Conservation (phyloP, 352 stramenopile species). For the Elongisporangium prolatum region DNA sequence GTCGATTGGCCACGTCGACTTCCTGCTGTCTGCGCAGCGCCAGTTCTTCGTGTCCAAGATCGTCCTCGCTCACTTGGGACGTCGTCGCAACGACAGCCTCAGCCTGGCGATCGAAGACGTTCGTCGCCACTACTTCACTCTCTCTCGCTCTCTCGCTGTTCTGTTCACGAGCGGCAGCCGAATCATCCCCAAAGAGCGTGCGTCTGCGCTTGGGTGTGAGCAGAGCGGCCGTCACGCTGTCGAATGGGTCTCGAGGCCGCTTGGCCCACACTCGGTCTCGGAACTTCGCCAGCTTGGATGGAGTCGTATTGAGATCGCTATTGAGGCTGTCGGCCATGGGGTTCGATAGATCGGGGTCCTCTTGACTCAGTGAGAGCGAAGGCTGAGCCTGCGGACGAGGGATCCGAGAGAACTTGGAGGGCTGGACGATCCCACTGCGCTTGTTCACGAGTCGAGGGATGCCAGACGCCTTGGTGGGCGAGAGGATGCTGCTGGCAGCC, state of each 20-base stretch:
- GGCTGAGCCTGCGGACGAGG: too few relatives aligned
- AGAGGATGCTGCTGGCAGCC: too few relatives aligned
- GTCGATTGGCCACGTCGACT: conserved; percentile 23
- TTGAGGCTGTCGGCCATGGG: too few relatives aligned
- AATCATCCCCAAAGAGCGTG: conserved; percentile 9
- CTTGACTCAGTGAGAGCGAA: too few relatives aligned
- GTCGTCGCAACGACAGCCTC: background rate
- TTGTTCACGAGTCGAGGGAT: too few relatives aligned
- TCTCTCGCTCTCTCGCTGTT: background rate
- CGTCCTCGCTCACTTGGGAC: background rate
- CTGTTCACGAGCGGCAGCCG: background rate
- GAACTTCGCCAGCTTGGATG: conserved; percentile 13
- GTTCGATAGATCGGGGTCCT: too few relatives aligned
- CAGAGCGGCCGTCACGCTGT: background rate
- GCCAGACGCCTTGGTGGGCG: too few relatives aligned
- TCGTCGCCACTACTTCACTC: background rate
- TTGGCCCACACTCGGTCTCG: conserved; percentile 15
- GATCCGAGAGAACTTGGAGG: too few relatives aligned
- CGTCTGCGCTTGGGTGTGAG: conserved; percentile 8
- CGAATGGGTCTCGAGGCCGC: conserved; percentile 3
- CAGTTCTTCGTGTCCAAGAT: conserved; percentile 8
- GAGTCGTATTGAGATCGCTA: conserved; percentile 3
- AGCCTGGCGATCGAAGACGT: background rate
- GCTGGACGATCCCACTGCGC: too few relatives aligned
- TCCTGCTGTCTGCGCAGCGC: conserved; percentile 16